phyloP scores from a whole-genome alignment of 2,329 filamentous ascomycete species.

The Lachnellula hyalina region DNA sequence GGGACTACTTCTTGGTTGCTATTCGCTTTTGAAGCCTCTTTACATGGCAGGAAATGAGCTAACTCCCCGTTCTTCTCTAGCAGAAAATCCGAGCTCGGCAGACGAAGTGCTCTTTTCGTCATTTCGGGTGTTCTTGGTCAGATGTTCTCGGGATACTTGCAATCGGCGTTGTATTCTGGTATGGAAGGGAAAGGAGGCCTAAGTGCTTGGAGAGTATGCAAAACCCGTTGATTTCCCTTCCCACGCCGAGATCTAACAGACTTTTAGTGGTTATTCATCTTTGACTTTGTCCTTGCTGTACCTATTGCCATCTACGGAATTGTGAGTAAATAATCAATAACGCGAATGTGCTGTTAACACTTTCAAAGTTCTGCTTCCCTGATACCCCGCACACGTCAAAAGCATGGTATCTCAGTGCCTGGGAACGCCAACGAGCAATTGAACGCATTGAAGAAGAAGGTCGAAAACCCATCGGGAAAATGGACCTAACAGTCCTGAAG shows the following conservation, averaged over 20 bases:
- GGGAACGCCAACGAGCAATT: conserved; percentile 36
- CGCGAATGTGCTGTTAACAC: too few relatives aligned
- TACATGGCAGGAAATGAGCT: too few relatives aligned
- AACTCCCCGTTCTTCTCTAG: too few relatives aligned
- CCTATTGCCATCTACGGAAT: conserved; percentile 33
- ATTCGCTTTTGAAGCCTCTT: too few relatives aligned
- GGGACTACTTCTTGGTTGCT: too few relatives aligned
- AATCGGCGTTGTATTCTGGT: conserved; percentile 35
- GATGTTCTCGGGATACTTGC: conserved; percentile 40
- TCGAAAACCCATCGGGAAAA: conserved; percentile 38
- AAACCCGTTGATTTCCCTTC: too few relatives aligned
- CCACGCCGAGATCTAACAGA: too few relatives aligned
- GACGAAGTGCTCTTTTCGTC: conserved; percentile 37
- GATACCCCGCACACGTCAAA: conserved; percentile 36
- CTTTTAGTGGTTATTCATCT: conserved; percentile 38
- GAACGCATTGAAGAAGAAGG: conserved; percentile 36
- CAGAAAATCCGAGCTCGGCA: conserved; percentile 36
- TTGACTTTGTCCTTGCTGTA: conserved; percentile 34
- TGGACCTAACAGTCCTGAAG: conserved; percentile 44
- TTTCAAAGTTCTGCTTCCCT: conserved; percentile 36
- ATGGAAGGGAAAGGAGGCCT: conserved; percentile 35
- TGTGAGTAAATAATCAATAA: conserved; percentile 33
- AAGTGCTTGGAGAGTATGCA: conserved; percentile 31
- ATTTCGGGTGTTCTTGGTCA: conserved; percentile 31
- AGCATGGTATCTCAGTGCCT: conserved; percentile 33